Percentiles rank a stretch among this genome's conserved stretches.
Conservation (phyloP, 1,284 basidiomycete genomes). For the Leccinum glutinopallens region DNA sequence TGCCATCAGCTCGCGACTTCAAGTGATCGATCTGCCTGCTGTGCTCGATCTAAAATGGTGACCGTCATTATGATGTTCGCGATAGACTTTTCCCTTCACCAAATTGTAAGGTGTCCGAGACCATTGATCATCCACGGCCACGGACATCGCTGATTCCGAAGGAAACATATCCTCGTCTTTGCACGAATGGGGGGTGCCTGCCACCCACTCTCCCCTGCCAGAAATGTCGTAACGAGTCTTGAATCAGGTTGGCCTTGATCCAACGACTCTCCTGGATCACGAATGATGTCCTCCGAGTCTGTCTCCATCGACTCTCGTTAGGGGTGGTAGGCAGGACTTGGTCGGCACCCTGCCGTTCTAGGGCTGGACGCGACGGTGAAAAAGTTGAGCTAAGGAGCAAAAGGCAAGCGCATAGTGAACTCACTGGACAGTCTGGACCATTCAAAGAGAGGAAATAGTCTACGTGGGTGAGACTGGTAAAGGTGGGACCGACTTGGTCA, state of each 20-base stretch:
- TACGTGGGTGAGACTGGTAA: no score
- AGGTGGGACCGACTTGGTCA: no score
- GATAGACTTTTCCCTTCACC: slow-evolving; percentile 4
- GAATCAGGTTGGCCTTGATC: slow-evolving; percentile 46
- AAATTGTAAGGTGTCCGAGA: slow-evolving; percentile 54
- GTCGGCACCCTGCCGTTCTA: no score
- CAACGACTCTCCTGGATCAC: slow-evolving; percentile 71
- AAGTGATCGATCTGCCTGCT: slow-evolving; percentile 76
- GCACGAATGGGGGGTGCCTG: slow-evolving; percentile 58
- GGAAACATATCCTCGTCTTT: slow-evolving; percentile 62
- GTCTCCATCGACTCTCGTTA: slow-evolving; percentile 75
- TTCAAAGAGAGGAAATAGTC: no score
- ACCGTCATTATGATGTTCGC: slow-evolving; percentile 8
- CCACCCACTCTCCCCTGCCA: not conserved
- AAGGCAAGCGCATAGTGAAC: no score
- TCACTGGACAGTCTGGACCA: no score
- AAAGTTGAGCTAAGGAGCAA: not conserved
- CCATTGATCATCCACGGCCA: slow-evolving; percentile 33
- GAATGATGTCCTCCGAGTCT: slow-evolving; percentile 59
- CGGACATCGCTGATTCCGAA: slow-evolving; percentile 81
- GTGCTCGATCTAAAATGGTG: slow-evolving; percentile 95
- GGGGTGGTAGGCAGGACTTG: no score
- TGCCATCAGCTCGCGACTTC: slow-evolving; percentile 56
- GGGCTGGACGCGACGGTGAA: not conserved
- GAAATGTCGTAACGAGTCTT: slow-evolving; percentile 9